Conservation (phyloP, 495 filamentous ascomycete genomes). For the Bombardia bombarda region DNA sequence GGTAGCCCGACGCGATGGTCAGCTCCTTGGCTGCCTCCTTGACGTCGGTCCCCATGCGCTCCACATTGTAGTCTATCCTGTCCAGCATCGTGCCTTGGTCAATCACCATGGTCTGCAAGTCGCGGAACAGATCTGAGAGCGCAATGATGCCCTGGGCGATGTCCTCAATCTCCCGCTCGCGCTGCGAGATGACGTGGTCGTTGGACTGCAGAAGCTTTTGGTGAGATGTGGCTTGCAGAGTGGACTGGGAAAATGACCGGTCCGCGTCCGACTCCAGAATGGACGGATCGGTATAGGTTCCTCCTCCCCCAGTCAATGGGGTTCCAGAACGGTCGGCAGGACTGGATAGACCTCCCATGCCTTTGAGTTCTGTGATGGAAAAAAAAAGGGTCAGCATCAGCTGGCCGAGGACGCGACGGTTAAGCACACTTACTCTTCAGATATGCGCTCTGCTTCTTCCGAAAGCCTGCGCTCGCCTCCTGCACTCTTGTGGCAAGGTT, state of each 20-base stretch:
- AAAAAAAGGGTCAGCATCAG: conserved; percentile 3
- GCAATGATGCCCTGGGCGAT: conserved; percentile 98
- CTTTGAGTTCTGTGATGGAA: conserved; percentile 69
- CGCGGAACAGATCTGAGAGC: conserved; percentile 90
- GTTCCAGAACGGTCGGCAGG: conserved; percentile 49
- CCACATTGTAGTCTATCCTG: conserved; percentile 96
- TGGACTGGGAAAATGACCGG: conserved; percentile 82
- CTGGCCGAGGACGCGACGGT: not conserved
- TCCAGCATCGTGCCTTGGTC: conserved; percentile 98
- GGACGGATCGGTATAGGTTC: conserved; percentile 53
- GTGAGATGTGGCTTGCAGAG: conserved; percentile 60
- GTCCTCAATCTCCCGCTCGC: conserved; percentile 94
- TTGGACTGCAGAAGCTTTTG: conserved; percentile 65
- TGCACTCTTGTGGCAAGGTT: conserved; percentile 80
- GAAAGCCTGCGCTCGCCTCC: conserved; percentile 84
- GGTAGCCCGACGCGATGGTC: conserved; percentile 75
- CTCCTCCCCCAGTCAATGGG: conserved; percentile 33
- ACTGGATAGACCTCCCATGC: conserved; percentile 48
- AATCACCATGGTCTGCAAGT: conserved; percentile 93
- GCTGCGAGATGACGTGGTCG: conserved; percentile 79
- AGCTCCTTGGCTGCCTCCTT: conserved; percentile 90
- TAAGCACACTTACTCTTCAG: conserved; percentile 63
- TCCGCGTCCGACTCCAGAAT: conserved; percentile 86
- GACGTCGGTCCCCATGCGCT: conserved; percentile 81
- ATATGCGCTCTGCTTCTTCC: conserved; percentile 96